Base-by-base conservation (phyloP, 1,284 basidiomycete species). In the Blastosporella zonata region DNA sequence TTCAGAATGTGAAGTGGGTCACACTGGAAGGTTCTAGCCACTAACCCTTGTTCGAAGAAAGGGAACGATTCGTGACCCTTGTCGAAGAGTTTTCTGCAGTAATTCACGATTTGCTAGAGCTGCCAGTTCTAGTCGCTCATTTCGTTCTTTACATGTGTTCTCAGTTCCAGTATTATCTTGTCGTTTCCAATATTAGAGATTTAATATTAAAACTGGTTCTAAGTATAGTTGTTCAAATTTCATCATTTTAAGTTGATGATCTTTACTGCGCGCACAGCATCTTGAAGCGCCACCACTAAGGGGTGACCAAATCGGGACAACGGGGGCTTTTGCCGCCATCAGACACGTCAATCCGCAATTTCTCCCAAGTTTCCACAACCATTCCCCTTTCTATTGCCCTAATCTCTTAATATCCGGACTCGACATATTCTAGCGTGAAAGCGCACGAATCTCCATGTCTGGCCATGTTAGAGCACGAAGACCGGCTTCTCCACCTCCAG, bases 401-500 rank as follows among this genome's bases (percentile, higher is more conserved):
- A 28, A 37, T 43, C 36, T 33, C 29, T 38, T 38, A 40, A 49
- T 50, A 20, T 13, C 29, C 45, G 25, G 42, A 42, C 45, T 38
- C 43, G 44, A 40, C 43, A 38, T 27, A 21, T 43, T 43, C 17
- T 50, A 50, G 48, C 46, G 34, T 53, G 52, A 43, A 50, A 47
- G 44, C 41, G 40, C 49, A 47, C 45, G 27, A 38, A 33, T 20
- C 2, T 31, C 20, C 12, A 81, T 79, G 78, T 74, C 75, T 65
- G 73, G 69, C 62, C 73, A 67, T 59, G 73, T 79, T 59, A 70
- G 85, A 64, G 79, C 74, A 44, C 74, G 85, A 63, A 74, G 84
- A 58, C 80, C 80, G 43, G 70, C 84, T 20, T 84, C 85, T 48
- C 85, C 86, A 12, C 79, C 81, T 6, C 75, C 75, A 48, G 74